These are phyloP conservation scores for Skeletonema costatum DNA, from an alignment of 108 stramenopile genomes.

Conservation along the genomic window DNA sequence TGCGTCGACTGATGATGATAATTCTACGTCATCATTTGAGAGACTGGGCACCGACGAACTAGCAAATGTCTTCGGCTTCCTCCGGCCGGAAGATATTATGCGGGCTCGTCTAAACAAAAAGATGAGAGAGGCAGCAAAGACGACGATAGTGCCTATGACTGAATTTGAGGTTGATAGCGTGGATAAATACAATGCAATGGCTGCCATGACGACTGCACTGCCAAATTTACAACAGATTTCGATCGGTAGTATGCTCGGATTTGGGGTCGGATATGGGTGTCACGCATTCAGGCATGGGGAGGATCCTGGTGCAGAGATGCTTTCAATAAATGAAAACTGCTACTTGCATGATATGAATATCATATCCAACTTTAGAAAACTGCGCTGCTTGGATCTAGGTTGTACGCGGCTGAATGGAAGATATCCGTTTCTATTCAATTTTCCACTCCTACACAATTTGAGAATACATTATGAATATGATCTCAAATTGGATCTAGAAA, in stretches of 20 bases:
- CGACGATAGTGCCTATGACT: conserved; percentile 1
- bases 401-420: not conserved
- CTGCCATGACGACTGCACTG: not conserved
- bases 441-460: not conserved
- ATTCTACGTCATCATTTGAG: not conserved
- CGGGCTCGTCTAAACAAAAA: not conserved
- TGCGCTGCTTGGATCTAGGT: not conserved
- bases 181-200: conserved; percentile 13
- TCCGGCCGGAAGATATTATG: not conserved
- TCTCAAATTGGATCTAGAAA: too few species aligned
- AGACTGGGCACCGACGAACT: not conserved
- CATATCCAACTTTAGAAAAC: not conserved
- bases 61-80: not conserved
- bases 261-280: too few species aligned
- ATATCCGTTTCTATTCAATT: not conserved
- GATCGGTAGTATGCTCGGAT: not conserved
- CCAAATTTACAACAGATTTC: conserved; percentile 1
- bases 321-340: too few species aligned
- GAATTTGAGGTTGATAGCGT: not conserved
- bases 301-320: not conserved
- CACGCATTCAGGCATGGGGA: not conserved
- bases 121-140: not conserved
- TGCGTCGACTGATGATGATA: not conserved
- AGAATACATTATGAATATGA: too few species aligned
- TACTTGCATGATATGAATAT: not conserved